Evolutionary conservation across 441 rosid genomes (phyloP).

Genomic region (Biscutella auriculata): DNA sequence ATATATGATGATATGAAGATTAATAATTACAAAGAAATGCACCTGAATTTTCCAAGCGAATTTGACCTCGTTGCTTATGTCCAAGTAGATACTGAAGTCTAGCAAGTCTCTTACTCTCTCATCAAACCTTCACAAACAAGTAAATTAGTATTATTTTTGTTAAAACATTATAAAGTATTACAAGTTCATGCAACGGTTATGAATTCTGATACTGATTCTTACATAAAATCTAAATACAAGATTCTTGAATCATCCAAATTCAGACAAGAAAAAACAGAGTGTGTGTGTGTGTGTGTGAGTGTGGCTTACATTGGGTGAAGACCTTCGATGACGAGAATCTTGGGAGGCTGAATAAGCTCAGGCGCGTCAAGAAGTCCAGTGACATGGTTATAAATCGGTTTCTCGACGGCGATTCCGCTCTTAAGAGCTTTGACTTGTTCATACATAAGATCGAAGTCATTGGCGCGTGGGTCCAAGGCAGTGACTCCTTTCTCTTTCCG

Average conservation of each 20-base stretch:
- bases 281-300: background rate
- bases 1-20: too few species aligned
- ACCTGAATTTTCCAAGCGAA: constrained; percentile 99
- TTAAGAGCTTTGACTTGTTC: constrained; percentile 86
- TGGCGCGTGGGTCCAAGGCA: constrained; percentile 88
- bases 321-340: constrained; percentile 95
- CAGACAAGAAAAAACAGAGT: constrained; percentile 16
- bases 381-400: constrained; percentile 91
- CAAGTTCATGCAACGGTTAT: constrained; percentile 9
- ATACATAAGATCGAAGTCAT: constrained; percentile 87
- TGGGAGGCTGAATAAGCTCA: constrained; percentile 87
- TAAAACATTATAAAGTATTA: background rate
- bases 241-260: constrained; percentile 12
- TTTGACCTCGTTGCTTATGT: constrained; percentile 90
- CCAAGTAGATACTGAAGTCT: constrained; percentile 95
- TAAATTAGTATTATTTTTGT: background rate
- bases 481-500: constrained; percentile 87
- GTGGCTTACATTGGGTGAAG: constrained; percentile 86
- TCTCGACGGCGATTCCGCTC: constrained; percentile 61
- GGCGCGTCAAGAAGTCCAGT: constrained; percentile 84
- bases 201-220: constrained; percentile 11
- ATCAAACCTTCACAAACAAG: constrained; percentile 49
- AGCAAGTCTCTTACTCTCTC: constrained; percentile 71
- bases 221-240: background rate
- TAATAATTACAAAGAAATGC: background rate